phyloP scores from a whole-genome alignment of 768 basidiomycete species.

The Mycena indigotica region DNA sequence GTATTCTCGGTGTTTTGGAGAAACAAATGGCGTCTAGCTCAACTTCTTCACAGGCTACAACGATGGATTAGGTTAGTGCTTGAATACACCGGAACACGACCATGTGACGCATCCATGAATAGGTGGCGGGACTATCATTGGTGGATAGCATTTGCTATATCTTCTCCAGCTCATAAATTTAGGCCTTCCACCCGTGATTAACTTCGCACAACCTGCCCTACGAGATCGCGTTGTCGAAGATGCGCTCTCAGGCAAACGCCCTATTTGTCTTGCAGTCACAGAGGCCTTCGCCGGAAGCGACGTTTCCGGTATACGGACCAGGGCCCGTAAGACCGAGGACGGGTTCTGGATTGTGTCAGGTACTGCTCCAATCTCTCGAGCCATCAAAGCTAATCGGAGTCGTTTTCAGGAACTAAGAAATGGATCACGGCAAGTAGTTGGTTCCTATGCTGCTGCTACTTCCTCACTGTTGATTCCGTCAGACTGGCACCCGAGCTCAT shows the following conservation, averaged over 20 bases:
- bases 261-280: constrained; percentile 83
- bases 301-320: constrained; percentile 72
- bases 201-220: constrained; percentile 69
- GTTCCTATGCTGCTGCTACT: neutral
- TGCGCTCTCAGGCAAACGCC: constrained; percentile 71
- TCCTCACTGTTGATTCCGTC: neutral
- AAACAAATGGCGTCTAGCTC: too few species aligned
- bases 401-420: too few species aligned
- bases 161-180: neutral
- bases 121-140: constrained; percentile 69
- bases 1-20: too few species aligned
- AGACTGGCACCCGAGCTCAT: constrained; percentile 8
- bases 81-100: constrained; percentile 39
- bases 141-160: neutral
- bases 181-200: constrained; percentile 81
- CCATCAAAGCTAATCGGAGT: too few species aligned
- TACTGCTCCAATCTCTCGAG: too few species aligned
- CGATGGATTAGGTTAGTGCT: constrained; percentile 52
- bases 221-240: constrained; percentile 62
- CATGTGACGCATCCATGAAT: constrained; percentile 29
- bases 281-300: constrained; percentile 90
- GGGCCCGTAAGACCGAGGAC: constrained; percentile 75
- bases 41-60: constrained; percentile 70
- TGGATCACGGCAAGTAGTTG: constrained; percentile 3
- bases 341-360: constrained; percentile 83